Evolutionary conservation across 1,284 basidiomycete genomes (phyloP), one percentile per base, ranked within the genome.

Genomic region (Cutaneotrichosporon spelunceum): DNA sequence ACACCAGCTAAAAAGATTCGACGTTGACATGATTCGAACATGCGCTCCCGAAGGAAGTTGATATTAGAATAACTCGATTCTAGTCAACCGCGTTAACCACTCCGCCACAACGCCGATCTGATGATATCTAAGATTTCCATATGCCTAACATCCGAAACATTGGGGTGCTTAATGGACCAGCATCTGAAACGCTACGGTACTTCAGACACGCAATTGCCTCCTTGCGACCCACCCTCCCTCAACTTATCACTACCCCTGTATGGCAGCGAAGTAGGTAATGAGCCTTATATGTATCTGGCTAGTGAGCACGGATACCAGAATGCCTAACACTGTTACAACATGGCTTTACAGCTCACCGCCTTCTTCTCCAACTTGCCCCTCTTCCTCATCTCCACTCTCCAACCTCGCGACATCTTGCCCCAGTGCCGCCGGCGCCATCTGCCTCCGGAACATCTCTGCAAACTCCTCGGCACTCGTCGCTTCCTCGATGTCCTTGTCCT

Each of bases 381-480:
- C 47, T 5, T 29, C 49, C n/a, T 52, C 50, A 13, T 13, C 50
- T 19, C 21, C 50, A 21, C 50, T 52, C 29, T 19, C n/a, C 30
- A 11, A n/a, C 27, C 30, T 21, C n/a, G 7, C 8, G 30, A 13
- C 50, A 14, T 10, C 50, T 30, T 52, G 50, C 50, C 50, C 50
- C 19, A 52, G 30, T 30, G 50, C 29, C 29, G 33, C 29, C 50
- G 33, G 72, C 57, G 69, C 73, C 53, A 75, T 75, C 73, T 92
- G 89, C 33, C 81, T 82, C 56, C 82, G 79, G 78, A 85, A 91
- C 78, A 91, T 85, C 16, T 83, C 82, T 19, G 84, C 87, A 60
- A 93, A 81, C 70, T 83, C 81, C 57, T 84, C 82, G 13, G 80
- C 77, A 21, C 79, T 78, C 24, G 83, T 84, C 27, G 82, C 80